Conservation (phyloP, 192 early-diverging fungal genomes). For the Phlyctochytrium planicorne region DNA sequence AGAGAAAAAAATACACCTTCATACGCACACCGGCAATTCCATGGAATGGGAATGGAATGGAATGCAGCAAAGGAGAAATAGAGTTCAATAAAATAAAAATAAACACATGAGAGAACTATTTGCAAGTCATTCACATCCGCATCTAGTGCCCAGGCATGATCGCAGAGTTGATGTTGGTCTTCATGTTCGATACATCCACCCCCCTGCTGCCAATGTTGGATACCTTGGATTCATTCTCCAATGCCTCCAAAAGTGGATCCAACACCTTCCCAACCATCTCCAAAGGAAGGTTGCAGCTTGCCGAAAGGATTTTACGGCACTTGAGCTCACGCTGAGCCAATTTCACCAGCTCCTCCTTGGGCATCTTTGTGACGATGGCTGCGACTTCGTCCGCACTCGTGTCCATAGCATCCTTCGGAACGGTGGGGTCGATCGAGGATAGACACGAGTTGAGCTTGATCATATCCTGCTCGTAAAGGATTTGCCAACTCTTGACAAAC, state of each 20-base stretch:
- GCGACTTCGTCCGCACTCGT: constrained; percentile 51
- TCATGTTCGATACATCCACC: no score
- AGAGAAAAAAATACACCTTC: no score
- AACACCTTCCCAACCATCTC: constrained; percentile 79
- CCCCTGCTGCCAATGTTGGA: no score
- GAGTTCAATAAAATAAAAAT: no score
- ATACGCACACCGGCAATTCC: no score
- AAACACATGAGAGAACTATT: no score
- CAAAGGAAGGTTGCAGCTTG: constrained; percentile 77
- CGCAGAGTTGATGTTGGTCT: no score
- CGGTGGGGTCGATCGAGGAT: not conserved
- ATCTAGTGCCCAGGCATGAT: no score
- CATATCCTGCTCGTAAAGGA: not conserved
- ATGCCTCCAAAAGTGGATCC: constrained; percentile 70
- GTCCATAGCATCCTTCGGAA: constrained; percentile 19
- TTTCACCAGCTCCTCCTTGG: not conserved
- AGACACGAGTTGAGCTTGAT: not conserved
- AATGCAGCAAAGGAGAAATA: no score
- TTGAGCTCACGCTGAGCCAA: constrained; percentile 60
- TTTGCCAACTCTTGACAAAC: not conserved
- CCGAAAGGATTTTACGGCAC: constrained; percentile 81
- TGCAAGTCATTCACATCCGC: no score
- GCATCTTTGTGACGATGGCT: constrained; percentile 6
- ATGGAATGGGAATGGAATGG: no score
- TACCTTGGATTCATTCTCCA: constrained; percentile 56